phyloP scores from a whole-genome alignment of 345 rosid species.

The Boechera stricta region DNA sequence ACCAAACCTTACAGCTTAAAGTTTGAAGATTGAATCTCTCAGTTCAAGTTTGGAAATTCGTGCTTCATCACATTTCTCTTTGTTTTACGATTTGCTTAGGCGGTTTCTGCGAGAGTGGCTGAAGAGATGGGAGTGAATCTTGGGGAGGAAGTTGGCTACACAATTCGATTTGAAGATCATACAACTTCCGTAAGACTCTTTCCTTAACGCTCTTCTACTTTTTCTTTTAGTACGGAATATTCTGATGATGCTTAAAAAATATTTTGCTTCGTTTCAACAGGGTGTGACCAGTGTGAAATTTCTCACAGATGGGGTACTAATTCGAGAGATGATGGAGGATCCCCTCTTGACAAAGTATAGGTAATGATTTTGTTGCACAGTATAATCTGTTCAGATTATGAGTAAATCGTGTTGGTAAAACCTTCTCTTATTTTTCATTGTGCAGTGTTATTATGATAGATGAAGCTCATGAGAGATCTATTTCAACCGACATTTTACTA shows the following conservation, averaged over 20 bases:
- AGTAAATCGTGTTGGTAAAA: conserved; percentile 8
- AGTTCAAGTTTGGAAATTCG: conserved; percentile 27
- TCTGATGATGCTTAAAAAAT: conserved; percentile 27
- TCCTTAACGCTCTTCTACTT: background rate
- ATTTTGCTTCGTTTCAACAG: conserved; percentile 56
- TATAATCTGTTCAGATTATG: background rate
- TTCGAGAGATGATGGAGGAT: conserved; percentile 99
- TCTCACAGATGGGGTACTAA: conserved; percentile 92
- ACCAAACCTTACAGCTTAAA: conserved; percentile 1
- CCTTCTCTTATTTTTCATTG: conserved; percentile 2
- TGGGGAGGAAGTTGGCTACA: conserved; percentile 96
- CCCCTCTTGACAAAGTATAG: conserved; percentile 96
- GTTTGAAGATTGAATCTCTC: background rate
- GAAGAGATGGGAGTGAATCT: conserved; percentile 95
- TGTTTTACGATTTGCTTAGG: conserved; percentile 47
- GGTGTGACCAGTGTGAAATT: conserved; percentile 80
- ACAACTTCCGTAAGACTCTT: conserved; percentile 67
- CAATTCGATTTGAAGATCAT: conserved; percentile 89
- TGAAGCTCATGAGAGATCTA: conserved; percentile 99
- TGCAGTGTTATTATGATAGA: conserved; percentile 95
- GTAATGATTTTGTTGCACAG: conserved; percentile 48
- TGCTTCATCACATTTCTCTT: conserved; percentile 12
- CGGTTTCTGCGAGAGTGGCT: conserved; percentile 96
- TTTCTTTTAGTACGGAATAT: conserved; percentile 16
- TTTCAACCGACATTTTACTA: conserved; percentile 90